Base-by-base conservation (phyloP, 192 early-diverging fungal species). In the Chytriomyces hyalinus region DNA sequence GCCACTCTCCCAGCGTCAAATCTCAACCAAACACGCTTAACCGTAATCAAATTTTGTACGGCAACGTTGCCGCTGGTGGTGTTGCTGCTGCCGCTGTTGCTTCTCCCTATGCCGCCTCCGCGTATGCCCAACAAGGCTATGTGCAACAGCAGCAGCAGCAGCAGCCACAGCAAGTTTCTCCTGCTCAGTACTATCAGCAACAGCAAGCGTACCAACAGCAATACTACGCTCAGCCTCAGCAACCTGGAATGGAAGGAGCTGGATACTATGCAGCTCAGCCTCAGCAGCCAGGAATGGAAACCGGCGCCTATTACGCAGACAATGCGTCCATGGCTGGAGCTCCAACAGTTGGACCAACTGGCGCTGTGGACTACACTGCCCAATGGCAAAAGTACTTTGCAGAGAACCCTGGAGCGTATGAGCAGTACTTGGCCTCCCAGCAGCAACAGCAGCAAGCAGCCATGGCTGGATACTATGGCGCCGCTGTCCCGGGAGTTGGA, bases 321-420 rank as follows among this genome's bases (percentile, higher is more conserved):
- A 57, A 57, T 20, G 53, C 53, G 53, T 57, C 53, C 53, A 57
- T 57, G 15, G 53, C 53, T 20, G 53, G 53, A 60, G 24, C 71
- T 46, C 17, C 71, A 8, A 20, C 51, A 4, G 11, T 51, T n/a
- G 49, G n/a, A 20, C 20, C 59, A 5, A 48, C 59, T 9, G 24
- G 15, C 24, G 20, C 43, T 60, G 8, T 17, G 24, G 71, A 73
- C 60, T 73, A 73, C 71, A 62, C 71, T 15, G 71, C 71, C 36
- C 60, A 73, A 28, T 73, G 71, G 71, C 71, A 73, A 44, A 53
- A 63, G n/a, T 73, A 73, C 71, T 73, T 73, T 63, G 71, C 71
- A 53, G 71, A 73, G 22, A 73, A 60, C 61, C 71, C 71, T 6
- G 71, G 71, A 6, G 71, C 71, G 7, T 73, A 73, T 45, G 71